A percentile compares a stretch with the other conserved stretches of the same genome.
phyloP scores from a whole-genome alignment of 148 eudicot genomes.

The Silene conica region DNA sequence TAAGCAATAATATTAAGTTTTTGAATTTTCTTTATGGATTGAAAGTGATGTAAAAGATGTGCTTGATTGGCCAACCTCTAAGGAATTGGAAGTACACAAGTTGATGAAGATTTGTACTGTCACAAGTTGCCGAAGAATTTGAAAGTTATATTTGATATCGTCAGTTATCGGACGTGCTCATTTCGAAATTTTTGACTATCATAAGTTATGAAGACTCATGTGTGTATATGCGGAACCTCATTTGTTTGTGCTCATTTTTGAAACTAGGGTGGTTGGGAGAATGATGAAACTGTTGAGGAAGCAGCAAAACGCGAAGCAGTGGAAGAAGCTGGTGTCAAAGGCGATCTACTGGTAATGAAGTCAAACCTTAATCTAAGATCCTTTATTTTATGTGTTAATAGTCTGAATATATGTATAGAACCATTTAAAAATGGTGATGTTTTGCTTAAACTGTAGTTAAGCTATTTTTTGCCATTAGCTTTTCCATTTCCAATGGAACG shows the following conservation, averaged over 20 bases:
- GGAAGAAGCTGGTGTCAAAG: conserved; percentile 93
- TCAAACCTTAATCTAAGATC: not conserved
- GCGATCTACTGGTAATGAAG: conserved; percentile 59
- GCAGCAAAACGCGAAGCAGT: conserved; percentile 84
- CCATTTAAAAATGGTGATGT: not conserved
- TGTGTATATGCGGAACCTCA: not conserved
- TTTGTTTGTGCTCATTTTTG: not conserved
- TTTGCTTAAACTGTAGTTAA: not conserved
- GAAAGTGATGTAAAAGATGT: conserved; percentile 23
- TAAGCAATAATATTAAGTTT: too few species aligned
- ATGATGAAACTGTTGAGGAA: conserved; percentile 84
- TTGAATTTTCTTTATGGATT: conserved; percentile 16
- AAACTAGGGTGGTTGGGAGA: conserved; percentile 83
- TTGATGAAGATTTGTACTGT: too few species aligned
- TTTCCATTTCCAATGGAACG: not conserved
- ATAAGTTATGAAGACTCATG: not conserved
- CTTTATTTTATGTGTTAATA: not conserved
- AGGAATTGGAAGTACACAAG: too few species aligned
- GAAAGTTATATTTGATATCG: conserved; percentile 39
- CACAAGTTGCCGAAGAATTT: conserved; percentile 8
- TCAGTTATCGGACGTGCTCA: not conserved
- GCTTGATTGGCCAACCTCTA: too few species aligned
- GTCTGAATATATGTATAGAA: not conserved
- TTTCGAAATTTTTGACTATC: not conserved
- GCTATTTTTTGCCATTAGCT: not conserved